Evolutionary conservation across 495 filamentous ascomycete species (phyloP).

Genomic region (Daldinia decipiens): DNA sequence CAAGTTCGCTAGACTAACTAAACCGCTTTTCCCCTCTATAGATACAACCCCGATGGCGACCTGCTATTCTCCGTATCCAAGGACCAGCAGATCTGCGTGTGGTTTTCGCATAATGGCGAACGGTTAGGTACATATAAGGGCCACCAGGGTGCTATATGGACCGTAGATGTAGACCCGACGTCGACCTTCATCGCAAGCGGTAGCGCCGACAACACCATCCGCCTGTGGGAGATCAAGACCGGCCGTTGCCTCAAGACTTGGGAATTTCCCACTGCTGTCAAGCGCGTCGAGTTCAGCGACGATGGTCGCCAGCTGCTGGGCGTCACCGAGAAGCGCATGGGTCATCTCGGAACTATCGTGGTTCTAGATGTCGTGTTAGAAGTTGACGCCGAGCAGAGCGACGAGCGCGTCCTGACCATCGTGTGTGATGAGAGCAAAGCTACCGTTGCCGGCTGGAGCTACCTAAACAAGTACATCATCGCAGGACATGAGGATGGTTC

Average conservation of each 20-base stretch:
- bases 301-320: constrained; percentile 89
- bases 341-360: constrained; percentile 89
- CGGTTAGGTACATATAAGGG: constrained; percentile 94
- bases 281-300: constrained; percentile 94
- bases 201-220: constrained; percentile 96
- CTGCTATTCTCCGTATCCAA: constrained; percentile 97
- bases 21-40: constrained; percentile 41
- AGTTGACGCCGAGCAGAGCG: constrained; percentile 80
- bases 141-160: constrained; percentile 98
- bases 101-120: constrained; percentile 95
- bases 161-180: constrained; percentile 95
- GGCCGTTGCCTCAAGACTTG: constrained; percentile 94
- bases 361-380: constrained; percentile 87
- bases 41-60: constrained; percentile 95
- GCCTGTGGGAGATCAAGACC: constrained; percentile 94
- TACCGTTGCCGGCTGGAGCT: constrained; percentile 96
- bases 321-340: constrained; percentile 98
- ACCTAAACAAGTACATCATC: constrained; percentile 90
- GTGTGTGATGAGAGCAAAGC: constrained; percentile 94
- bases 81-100: constrained; percentile 95
- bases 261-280: constrained; percentile 96
- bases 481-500: constrained; percentile 96
- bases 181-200: constrained; percentile 93
- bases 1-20: constrained; percentile 27
- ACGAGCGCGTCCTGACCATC: constrained; percentile 83